Evolutionary conservation across 1,284 basidiomycete species (phyloP), one percentile per base, ranked within the genome.

Genomic region (Ustilago vetiveriae): DNA sequence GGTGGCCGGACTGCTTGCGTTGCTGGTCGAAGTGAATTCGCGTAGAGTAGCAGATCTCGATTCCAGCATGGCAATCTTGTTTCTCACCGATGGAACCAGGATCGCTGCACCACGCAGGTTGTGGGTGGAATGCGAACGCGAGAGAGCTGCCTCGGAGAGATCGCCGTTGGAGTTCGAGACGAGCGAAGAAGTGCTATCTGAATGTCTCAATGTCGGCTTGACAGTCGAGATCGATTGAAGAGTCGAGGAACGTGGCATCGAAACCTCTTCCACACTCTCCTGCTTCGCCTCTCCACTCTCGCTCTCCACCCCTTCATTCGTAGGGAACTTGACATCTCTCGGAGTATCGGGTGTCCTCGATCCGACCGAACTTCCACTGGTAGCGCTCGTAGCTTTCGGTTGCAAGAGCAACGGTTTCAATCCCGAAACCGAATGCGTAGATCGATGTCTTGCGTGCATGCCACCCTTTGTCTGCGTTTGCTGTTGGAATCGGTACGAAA

Each of bases 41-140:
- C 57, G 48, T 21, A 76, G 38, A 0, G 72, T 66, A 10, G 65
- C 40, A 17, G 51, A 51, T 4, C 75, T 42, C 16, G 46, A 60
- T 51, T 79, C 76, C 27, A 79, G 50, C 73, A 71, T 59, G 9
- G 75, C 75, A 29, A 79, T 78, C 69, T 79, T 79, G 62, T 74
- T 76, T 17, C 76, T 58, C 8, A 79, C 76, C 35, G 73, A 75
- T 7, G 76, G 76, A 14, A 77, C 70, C 32, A 78, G 60, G 10
- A 77, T 47, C 6, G 68, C 43, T 11, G 65, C 41, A 0, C 64
- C 74, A 10, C 74, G 64, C 5, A 74, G 54, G 19, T 71, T 71
- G 51, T 74, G 71, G 9, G 63, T 60, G 21, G 55, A 67, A 16
- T 68, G 58, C 17, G 67, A 68, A 26, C 68, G 54, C 14, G 55